Base-by-base conservation (phyloP, 139 green algal species). In the Pseudopediastrum boryanum region DNA sequence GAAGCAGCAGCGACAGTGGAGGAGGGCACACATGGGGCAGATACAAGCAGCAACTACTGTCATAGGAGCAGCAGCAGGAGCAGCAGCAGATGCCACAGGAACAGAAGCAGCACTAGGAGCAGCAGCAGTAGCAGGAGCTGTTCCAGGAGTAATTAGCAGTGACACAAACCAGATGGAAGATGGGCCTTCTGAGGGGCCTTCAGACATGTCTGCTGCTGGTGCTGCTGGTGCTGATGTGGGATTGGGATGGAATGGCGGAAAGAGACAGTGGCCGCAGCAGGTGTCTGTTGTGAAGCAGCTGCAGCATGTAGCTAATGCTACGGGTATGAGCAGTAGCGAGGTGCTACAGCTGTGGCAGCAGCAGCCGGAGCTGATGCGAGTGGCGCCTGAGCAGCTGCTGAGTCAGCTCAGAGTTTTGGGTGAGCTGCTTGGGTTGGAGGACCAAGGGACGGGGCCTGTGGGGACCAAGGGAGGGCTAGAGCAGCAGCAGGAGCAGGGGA, bases 341-440 rank as follows among this genome's bases (percentile, higher is more conserved):
- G 58, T 69, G 61, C 33, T 83, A 59, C 54, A 54, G 56, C 59
- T 83, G 19, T 83, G 78, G 61, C 79, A 77, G 35, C 77, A 78
- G 42, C 54, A 83, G 68, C 77, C 77, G 13, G 31, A 42, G 31
- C 68, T 73, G 33, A 31, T 42, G 3, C 56, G 67, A 58, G 31
- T 73, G 33, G 43, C 54, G 1, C 42, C 42, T 2, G 13, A 43
- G 27, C 36, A 52, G 12, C 21, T 80, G 16, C 9, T 38, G 6
- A 38, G 36, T 9, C 71, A 78, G 23, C 52, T 78, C 1, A 23
- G 38, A 2, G 16, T 36, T 38, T 52, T 78, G 7, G 66, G 52
- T 21, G 4, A 9, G 21, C 52, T 10, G 9, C 52, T 78, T 2
- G 71, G 71, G 21, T 13, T 78, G 2, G 71, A 68, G 10, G 6